A percentile compares a stretch with the other conserved stretches of the same genome.
phyloP scores from a whole-genome alignment of 192 early-diverging fungal genomes.

The Backusella australiensis region DNA sequence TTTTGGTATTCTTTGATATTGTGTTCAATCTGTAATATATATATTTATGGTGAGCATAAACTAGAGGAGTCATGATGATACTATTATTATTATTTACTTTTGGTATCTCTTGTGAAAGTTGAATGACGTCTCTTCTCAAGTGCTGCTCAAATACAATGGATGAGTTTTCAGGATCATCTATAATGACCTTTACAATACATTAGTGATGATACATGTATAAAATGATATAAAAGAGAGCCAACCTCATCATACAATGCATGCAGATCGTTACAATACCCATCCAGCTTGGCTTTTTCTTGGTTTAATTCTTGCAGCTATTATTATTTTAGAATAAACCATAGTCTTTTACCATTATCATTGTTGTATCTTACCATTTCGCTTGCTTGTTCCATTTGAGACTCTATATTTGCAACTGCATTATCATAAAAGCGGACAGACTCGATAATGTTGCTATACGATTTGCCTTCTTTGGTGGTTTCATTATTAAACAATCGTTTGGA shows the following conservation, averaged over 20 bases:
- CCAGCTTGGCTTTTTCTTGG: constrained; percentile 19
- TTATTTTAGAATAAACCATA: background rate
- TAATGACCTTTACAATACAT: background rate
- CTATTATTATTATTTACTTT: constrained; percentile 10
- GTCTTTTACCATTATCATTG: no score
- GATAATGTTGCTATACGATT: background rate
- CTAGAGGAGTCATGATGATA: background rate
- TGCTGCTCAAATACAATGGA: constrained; percentile 17
- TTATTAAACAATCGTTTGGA: background rate
- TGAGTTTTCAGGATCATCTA: constrained; percentile 4
- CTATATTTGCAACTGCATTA: constrained; percentile 3
- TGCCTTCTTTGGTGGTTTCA: background rate
- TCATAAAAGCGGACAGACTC: constrained; percentile 11
- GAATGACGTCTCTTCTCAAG: constrained; percentile 21
- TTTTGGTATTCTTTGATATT: constrained; percentile 7
- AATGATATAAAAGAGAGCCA: background rate
- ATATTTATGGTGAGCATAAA: background rate
- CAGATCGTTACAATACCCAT: constrained; percentile 17
- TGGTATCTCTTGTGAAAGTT: constrained; percentile 23
- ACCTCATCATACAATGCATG: constrained; percentile 28
- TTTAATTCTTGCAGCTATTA: constrained; percentile 26
- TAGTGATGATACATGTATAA: no score
- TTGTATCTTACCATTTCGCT: constrained; percentile 14
- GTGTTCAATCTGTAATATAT: background rate
- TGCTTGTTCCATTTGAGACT: constrained; percentile 22